Evolutionary conservation across 2,329 filamentous ascomycete genomes (phyloP), one percentile per base, ranked within the genome.

Genomic region (Knufia fluminis): DNA sequence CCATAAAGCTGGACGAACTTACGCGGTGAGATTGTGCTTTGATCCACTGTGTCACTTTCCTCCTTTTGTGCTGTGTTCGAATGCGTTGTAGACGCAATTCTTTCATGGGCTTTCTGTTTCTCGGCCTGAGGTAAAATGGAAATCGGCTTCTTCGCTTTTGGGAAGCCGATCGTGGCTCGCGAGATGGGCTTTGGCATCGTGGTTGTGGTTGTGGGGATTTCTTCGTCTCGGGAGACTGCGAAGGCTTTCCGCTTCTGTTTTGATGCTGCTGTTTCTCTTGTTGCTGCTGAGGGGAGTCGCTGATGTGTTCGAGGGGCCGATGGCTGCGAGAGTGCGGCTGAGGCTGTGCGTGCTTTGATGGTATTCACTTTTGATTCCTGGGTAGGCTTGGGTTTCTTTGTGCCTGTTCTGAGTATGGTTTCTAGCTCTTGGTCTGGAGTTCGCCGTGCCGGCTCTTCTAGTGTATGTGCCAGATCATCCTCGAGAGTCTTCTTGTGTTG

Each of bases 121-220:
- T 19, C 35, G 19, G 45, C 46, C 38, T 43, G 52, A 3, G 57
- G 61, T 3, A 73, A 55, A 22, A 63, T 64, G 6, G 65, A 65
- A 17, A 72, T 72, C 2, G 74, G 69, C 9, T 71, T 69, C 28
- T 86, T 79, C 28, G 90, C 89, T 64, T 85, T 87, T 49, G 79
- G 86, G 63, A 94, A 95, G 14, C 90, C 90, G 36, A 95, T 76
- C 0, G 89, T 95, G 49, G 80, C 90, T 54, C 82, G 80, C 1
- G 89, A 94, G 4, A 80, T 81, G 4, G 78, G 78, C 19, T 78
- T 75, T 1, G 84, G 77, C 72, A 7, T 75, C 75, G 55, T 79
- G 77, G 41, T 80, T 78, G 57, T 78, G 72, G 8, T 66, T 62
- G n/a, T 73, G 72, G n/a, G n/a, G n/a, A n/a, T n/a, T n/a, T 1